Percentiles rank a stretch among this genome's conserved stretches.
phyloP scores from a whole-genome alignment of 306 rosid genomes.

The Acacia melanoxylon region DNA sequence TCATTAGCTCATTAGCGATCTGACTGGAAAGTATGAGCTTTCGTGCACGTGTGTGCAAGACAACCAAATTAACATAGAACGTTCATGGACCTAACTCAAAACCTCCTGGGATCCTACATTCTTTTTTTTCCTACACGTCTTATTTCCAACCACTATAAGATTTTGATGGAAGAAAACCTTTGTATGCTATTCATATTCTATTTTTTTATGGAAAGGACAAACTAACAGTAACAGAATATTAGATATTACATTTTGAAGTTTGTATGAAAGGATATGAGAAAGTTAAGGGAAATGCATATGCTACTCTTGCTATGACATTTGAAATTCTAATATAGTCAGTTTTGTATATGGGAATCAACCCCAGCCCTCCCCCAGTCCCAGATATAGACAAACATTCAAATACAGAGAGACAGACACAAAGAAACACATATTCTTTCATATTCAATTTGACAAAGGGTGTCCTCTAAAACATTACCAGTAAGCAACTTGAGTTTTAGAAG shows the following conservation, averaged over 20 bases:
- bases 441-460: neutral
- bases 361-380: neutral
- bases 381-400: neutral
- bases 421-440: neutral
- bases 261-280: neutral
- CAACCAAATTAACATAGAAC: neutral
- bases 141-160: neutral
- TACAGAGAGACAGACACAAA: neutral
- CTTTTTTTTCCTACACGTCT: neutral
- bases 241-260: too few relatives aligned
- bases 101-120: neutral
- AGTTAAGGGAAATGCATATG: neutral
- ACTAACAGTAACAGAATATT: neutral
- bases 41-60: neutral
- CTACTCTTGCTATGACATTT: neutral
- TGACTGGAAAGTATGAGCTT: neutral
- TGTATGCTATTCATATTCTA: neutral
- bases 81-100: constrained; percentile 8
- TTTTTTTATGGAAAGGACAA: too few relatives aligned
- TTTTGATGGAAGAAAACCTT: neutral
- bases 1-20: neutral
- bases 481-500: too few relatives aligned
- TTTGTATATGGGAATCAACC: neutral
- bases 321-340: neutral
- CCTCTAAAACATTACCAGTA: too few relatives aligned